phyloP scores from a whole-genome alignment of 2,329 filamentous ascomycete genomes.

The Penicillium glabrum region DNA sequence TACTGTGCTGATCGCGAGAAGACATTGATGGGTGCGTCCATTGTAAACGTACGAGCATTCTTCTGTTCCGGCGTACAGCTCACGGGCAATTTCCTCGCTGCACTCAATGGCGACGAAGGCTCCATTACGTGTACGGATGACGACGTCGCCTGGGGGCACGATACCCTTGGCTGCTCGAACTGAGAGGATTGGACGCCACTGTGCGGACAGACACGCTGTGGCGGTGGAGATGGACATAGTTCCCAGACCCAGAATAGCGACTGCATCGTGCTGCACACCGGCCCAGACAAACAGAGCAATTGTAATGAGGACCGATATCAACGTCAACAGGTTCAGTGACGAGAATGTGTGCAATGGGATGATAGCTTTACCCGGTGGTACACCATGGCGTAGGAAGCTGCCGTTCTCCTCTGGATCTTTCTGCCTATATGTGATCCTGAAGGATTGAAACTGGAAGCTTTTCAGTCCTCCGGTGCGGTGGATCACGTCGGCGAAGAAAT shows the following conservation, averaged over 20 bases:
- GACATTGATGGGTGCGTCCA: slow-evolving; percentile 48
- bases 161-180: slow-evolving; percentile 49
- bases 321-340: neutral
- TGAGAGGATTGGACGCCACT: slow-evolving; percentile 59
- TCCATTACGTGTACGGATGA: slow-evolving; percentile 61
- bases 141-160: slow-evolving; percentile 59
- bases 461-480: neutral
- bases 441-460: neutral
- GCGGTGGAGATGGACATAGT: slow-evolving; percentile 56
- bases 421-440: neutral
- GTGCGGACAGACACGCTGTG: slow-evolving; percentile 57
- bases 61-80: slow-evolving; percentile 62
- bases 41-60: slow-evolving; percentile 58
- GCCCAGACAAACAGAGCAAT: slow-evolving; percentile 18
- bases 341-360: neutral
- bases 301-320: neutral
- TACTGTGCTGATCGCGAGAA: slow-evolving; percentile 60
- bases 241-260: slow-evolving; percentile 53
- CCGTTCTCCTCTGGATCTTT: neutral
- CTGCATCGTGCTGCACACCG: slow-evolving; percentile 48
- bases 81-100: slow-evolving; percentile 61
- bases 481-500: neutral
- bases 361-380: neutral
- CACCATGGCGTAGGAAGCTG: neutral
- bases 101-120: slow-evolving; percentile 60